These are phyloP conservation scores for Cadophora malorum DNA, from an alignment of 2,329 filamentous ascomycete species.

Conservation along the genomic window DNA sequence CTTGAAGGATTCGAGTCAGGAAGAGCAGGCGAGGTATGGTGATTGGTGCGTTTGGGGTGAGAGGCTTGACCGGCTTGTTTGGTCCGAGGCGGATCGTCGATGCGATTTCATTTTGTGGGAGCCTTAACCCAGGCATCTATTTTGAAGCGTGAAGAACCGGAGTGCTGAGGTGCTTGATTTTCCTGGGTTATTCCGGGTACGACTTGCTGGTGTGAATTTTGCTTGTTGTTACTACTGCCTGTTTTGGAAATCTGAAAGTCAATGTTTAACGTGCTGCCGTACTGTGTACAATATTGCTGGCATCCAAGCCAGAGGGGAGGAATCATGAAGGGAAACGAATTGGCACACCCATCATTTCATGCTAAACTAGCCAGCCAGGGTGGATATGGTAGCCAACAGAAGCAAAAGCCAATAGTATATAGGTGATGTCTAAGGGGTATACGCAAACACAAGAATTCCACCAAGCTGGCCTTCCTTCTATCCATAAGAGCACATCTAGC, in stretches of 20 bases:
- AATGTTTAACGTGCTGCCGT: background rate
- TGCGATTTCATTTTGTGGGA: background rate
- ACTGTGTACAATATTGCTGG: background rate
- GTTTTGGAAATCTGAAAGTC: background rate
- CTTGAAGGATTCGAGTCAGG: background rate
- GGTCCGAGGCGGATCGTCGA: slow-evolving; percentile 15
- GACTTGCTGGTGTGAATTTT: background rate
- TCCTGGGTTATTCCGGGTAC: background rate
- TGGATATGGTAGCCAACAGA: background rate
- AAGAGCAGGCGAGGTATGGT: background rate
- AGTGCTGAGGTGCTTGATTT: background rate
- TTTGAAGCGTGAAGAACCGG: background rate
- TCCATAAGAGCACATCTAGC: background rate
- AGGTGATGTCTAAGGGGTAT: slow-evolving; percentile 24
- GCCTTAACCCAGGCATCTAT: background rate
- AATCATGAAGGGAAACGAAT: background rate
- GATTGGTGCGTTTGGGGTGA: background rate
- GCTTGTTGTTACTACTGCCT: background rate
- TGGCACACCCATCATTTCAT: too few species aligned
- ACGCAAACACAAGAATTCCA: slow-evolving; percentile 20
- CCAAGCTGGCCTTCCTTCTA: slow-evolving; percentile 12
- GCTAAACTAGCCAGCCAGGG: background rate
- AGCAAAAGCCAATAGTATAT: slow-evolving; percentile 9
- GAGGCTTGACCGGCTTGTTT: background rate
- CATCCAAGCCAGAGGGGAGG: background rate